Conservation (phyloP, 108 stramenopile species). For the Skeletonema grethae region DNA sequence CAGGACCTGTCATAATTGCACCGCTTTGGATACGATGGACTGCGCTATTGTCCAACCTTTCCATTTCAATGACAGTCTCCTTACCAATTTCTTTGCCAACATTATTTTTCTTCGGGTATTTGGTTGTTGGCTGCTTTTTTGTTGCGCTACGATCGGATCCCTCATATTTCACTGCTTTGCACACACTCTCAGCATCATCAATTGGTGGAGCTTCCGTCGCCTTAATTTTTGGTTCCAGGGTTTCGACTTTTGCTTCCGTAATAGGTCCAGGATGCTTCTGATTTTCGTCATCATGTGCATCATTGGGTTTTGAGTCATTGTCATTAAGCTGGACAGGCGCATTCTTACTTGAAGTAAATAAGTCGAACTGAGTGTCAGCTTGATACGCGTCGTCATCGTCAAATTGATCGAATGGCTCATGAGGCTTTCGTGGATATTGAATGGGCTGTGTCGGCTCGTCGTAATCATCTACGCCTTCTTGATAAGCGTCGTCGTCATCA, state of each 20-base stretch:
- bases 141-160: neutral
- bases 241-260: neutral
- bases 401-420: neutral
- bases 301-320: neutral
- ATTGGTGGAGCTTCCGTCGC: neutral
- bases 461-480: neutral
- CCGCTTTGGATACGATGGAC: conserved; percentile 27
- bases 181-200: neutral
- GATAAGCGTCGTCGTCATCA: conserved; percentile 12
- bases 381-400: conserved; percentile 18
- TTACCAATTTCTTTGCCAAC: neutral
- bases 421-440: neutral
- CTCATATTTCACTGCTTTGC: neutral
- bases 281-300: neutral
- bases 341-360: neutral
- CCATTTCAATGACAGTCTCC: conserved; percentile 10
- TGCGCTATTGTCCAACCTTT: conserved; percentile 18
- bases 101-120: neutral
- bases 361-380: conserved; percentile 16
- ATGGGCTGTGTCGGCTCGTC: neutral
- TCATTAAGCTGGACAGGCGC: neutral
- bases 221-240: conserved; percentile 7
- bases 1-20: conserved; percentile 34
- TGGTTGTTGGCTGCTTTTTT: neutral
- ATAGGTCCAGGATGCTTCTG: neutral